Conservation (phyloP, 2,329 filamentous ascomycete genomes). For the Mycosphaerelloides madeirae region DNA sequence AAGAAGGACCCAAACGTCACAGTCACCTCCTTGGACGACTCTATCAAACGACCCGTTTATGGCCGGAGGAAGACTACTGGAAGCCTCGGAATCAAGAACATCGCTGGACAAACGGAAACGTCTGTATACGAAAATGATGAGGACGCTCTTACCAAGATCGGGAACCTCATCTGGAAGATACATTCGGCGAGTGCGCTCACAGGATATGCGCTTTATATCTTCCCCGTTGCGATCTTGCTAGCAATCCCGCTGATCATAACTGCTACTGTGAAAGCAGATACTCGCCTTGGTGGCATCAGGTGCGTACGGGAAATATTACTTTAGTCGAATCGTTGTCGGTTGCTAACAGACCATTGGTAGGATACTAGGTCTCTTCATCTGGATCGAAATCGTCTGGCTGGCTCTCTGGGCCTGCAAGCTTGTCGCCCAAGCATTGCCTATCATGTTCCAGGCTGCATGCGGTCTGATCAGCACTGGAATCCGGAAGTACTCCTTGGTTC, state of each 20-base stretch:
- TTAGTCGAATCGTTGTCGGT: no score
- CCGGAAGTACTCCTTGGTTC: conserved; percentile 64
- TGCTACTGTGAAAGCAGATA: not conserved
- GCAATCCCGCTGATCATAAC: conserved; percentile 55
- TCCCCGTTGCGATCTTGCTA: conserved; percentile 58
- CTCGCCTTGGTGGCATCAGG: no score
- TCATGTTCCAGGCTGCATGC: conserved; percentile 62
- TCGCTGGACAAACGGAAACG: conserved; percentile 1
- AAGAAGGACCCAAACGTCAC: no score
- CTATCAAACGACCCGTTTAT: no score
- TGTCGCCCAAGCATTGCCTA: conserved; percentile 56
- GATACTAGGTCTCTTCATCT: conserved; percentile 60
- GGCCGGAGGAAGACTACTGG: no score
- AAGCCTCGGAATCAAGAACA: no score
- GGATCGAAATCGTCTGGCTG: conserved; percentile 66
- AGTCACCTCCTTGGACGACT: no score
- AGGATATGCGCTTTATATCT: conserved; percentile 63
- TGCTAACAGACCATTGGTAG: conserved; percentile 29
- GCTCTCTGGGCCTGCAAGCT: conserved; percentile 64
- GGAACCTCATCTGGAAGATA: conserved; percentile 61
- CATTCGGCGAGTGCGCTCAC: conserved; percentile 60
- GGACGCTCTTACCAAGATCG: conserved; percentile 59
- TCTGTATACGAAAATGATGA: conserved; percentile 39
- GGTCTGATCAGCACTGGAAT: conserved; percentile 66
- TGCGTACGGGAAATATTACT: no score